Conservation (phyloP, 176 grass and related monocot species). For the Hyparrhenia diplandra region DNA sequence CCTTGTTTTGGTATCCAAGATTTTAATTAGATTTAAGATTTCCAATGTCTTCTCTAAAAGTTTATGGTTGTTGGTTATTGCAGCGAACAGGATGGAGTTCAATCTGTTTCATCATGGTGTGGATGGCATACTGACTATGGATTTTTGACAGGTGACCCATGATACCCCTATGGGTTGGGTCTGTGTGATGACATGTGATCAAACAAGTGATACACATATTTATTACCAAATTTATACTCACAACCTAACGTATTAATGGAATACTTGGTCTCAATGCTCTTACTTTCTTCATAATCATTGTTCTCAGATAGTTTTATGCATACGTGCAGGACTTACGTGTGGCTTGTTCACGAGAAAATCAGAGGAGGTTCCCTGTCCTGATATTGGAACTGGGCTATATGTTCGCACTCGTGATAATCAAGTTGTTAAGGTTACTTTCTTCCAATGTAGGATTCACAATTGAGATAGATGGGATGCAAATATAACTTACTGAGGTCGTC, state of each 20-base stretch:
- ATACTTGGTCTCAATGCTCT: too few species aligned
- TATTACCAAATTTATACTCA: too few species aligned
- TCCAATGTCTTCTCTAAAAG: too few species aligned
- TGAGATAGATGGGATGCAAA: not conserved
- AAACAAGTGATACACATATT: too few species aligned
- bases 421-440: conserved; percentile 57
- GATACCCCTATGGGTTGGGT: too few species aligned
- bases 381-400: conserved; percentile 82
- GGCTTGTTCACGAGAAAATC: conserved; percentile 82
- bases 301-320: not conserved
- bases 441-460: not conserved
- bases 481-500: too few species aligned
- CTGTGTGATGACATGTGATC: too few species aligned
- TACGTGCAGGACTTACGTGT: conserved; percentile 75
- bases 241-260: too few species aligned
- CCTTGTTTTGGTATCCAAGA: not conserved
- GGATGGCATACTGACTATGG: conserved; percentile 94
- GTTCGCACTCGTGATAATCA: conserved; percentile 62
- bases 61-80: not conserved
- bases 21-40: not conserved
- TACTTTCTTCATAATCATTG: too few species aligned
- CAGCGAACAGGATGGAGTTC: conserved; percentile 43
- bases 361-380: conserved; percentile 68
- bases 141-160: conserved; percentile 66
- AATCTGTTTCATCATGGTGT: conserved; percentile 69